Base-by-base conservation (phyloP, 2,329 filamentous ascomycete species). In the Ceratocystis cubensis region DNA sequence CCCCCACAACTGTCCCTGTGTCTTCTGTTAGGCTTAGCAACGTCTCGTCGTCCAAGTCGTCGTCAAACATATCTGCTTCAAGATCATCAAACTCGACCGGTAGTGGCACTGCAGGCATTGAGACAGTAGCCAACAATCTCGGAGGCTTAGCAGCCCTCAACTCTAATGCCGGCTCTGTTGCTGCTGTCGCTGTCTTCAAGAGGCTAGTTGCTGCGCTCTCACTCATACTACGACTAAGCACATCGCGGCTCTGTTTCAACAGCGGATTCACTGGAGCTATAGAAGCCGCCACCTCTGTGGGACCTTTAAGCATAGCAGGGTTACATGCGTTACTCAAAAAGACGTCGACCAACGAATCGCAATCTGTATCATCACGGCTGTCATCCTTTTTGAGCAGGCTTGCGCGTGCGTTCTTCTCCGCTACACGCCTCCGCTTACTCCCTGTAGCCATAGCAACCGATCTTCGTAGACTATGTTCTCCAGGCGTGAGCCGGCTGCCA, bases 61-160 rank as follows among this genome's bases (percentile, higher is more conserved):
- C 64, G 59, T 68, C 67, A 64, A 68, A 68, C 67, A 68, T 69
- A 62, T 68, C 46, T 66, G 59, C 69, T 63, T 70, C 71, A 7
- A 68, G 59, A 22, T 67, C 45, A 5, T 65, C 61, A 28, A 67
- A 61, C n/a, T 69, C 59, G 25, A 66, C 66, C 37, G 63, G 63
- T 37, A 61, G 61, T 3, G 48, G 46, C 20, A 37, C 10, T 8
- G 48, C 30, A n/a, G 28, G 28, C 30, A 45, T 53, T 6, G 25
- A 37, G 6, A 56, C 15, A 15, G 45, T 37, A n/a, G 46, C 25
- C 22, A 28, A 8, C 28, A 59, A 25, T 30, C 5, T 22, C 15
- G n/a, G 48, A 8, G 48, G 48, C 10, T 1, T 17, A 22, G 13
- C 10, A 15, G 10, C 10, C 13, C 10, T 41, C 37, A 4, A 4